Evolutionary conservation across 2,329 filamentous ascomycete genomes (phyloP).

Genomic region (Fusarium caatingaense): DNA sequence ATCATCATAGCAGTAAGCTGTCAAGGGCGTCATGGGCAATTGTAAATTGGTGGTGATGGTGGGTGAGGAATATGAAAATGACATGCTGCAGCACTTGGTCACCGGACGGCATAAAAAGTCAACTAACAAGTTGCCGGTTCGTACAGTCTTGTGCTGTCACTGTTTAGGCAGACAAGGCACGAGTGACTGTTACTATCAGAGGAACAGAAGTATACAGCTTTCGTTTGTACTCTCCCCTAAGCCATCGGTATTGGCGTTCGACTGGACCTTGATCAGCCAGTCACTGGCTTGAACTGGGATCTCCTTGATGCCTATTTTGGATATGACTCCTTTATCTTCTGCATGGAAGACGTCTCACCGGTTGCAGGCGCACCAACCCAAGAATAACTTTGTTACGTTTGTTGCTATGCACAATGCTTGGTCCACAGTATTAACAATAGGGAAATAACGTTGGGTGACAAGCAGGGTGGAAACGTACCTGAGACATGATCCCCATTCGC

Average conservation of each 20-base stretch:
- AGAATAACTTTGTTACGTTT: constrained; percentile 22
- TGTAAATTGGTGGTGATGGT: constrained; percentile 12
- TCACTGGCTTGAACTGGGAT: constrained; percentile 6
- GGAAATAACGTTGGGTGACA: background rate
- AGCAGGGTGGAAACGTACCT: constrained; percentile 28
- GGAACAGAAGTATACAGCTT: background rate
- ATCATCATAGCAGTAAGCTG: constrained; percentile 23
- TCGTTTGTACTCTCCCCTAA: constrained; percentile 16
- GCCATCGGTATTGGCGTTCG: constrained; percentile 4
- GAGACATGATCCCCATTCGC: constrained; percentile 35
- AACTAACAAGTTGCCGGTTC: background rate
- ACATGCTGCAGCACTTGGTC: constrained; percentile 10
- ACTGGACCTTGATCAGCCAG: constrained; percentile 14
- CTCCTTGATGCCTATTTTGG: constrained; percentile 31
- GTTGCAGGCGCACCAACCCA: constrained; percentile 14
- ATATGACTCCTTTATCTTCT: constrained; percentile 31
- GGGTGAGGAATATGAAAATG: constrained; percentile 9
- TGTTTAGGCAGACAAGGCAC: constrained; percentile 30
- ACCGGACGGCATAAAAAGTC: constrained; percentile 1
- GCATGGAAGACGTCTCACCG: constrained; percentile 1
- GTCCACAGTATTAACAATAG: constrained; percentile 2
- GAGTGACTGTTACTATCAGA: background rate
- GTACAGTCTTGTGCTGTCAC: background rate
- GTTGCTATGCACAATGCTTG: constrained; percentile 14
- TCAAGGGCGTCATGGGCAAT: constrained; percentile 4